Evolutionary conservation across 2,329 filamentous ascomycete genomes (phyloP), one percentile per base, ranked within the genome.

Genomic region (Cucurbitaria berberidis): DNA sequence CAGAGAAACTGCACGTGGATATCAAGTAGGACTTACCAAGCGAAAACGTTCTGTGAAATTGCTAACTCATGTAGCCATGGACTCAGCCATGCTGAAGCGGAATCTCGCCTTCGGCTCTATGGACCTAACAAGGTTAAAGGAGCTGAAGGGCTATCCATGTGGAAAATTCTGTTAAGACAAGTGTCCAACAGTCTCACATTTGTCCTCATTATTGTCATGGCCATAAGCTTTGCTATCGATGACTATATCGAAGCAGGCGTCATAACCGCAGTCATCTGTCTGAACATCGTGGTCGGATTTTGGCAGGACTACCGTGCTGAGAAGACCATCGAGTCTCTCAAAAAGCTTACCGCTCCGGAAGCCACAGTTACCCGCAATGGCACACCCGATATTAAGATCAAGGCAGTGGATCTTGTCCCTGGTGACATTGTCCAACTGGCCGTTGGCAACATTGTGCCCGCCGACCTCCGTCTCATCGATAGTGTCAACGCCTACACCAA

Each of bases 401-500:
- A 70, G 53, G 72, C 75, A 30, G 60, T 65, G 13, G 66, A 72
- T 49, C 69, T 77, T 36, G 74, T 77, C 24, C 70, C 73, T 45
- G 75, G 75, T 48, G 75, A 77, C 48, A 60, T 76, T 27, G 72
- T 76, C 36, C 67, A 72, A 48, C 65, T 77, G 45, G 69, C 64
- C 19, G 72, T 74, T 42, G 87, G 87, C 60, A 86, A 87, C 70
- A 84, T 88, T 51, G 82, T 89, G 34, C 86, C 87, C 4, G 87
- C 87, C 39, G 87, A 89, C 74, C 74, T 89, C 44, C 82, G 87
- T 57, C 70, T 83, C 9, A 69, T 87, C 56, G 82, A 87, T 58
- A 84, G 83, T 51, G 85, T 91, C 75, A 93, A 93, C 72, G 77
- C 91, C 53, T 88, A 88, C 44, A 89, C 88, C 59, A 90, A 96